Conservation (phyloP, 2,329 filamentous ascomycete genomes). For the Colletotrichum truncatum region DNA sequence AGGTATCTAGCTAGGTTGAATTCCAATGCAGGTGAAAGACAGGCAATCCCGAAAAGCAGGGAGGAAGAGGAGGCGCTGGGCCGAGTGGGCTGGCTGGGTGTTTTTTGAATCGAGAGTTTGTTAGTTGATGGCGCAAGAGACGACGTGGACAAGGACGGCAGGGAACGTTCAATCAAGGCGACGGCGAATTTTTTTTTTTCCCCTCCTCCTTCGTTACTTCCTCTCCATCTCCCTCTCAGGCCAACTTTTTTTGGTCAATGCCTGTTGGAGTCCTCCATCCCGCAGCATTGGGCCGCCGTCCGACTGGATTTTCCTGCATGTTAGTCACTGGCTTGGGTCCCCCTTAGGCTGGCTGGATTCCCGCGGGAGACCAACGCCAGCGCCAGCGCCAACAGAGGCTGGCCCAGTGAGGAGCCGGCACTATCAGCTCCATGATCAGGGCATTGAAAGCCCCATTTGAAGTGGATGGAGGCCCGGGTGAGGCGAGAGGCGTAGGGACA, state of each 20-base stretch:
- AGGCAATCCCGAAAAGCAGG: constrained; percentile 3
- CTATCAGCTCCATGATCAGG: constrained; percentile 5
- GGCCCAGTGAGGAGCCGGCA: background rate
- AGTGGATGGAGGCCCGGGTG: constrained; percentile 8
- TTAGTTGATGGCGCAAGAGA: background rate
- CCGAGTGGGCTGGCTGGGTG: constrained; percentile 1
- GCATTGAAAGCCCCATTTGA: background rate
- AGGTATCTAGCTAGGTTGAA: background rate
- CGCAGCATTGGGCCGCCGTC: background rate
- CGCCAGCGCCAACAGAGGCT: constrained; percentile 7
- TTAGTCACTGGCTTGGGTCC: constrained; percentile 3
- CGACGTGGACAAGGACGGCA: background rate
- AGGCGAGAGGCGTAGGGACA: constrained; percentile 19
- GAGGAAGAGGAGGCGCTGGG: background rate
- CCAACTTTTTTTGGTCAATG: constrained; percentile 10
- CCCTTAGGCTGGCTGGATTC: background rate
- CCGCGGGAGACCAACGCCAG: background rate
- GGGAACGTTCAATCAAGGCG: background rate
- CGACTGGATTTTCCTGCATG: constrained; percentile 3
- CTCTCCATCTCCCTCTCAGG: too few relatives aligned
- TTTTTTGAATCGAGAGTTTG: background rate
- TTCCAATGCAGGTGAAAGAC: constrained; percentile 3
- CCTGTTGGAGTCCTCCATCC: constrained; percentile 24
- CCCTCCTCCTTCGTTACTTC: too few relatives aligned
- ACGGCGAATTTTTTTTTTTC: background rate